Percentiles rank a stretch among this genome's conserved stretches.
Conservation (phyloP, 176 grass and related monocot genomes). For the Paspalum notatum region DNA sequence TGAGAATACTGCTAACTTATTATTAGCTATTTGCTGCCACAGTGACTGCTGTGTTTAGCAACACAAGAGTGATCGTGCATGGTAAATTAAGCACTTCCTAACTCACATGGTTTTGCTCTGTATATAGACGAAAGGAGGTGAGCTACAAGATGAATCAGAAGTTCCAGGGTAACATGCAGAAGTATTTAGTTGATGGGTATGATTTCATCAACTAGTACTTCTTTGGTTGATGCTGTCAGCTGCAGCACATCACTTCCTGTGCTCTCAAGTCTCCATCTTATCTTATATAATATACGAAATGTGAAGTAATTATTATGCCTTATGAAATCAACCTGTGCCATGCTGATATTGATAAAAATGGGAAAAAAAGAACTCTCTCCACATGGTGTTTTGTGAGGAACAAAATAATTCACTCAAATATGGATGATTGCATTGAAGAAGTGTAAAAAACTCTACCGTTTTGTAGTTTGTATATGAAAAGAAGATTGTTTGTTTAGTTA, state of each 20-base stretch:
- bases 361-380: not conserved
- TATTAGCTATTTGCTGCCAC: not conserved
- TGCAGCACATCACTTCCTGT: not conserved
- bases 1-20: not conserved
- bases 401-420: slow-evolving; percentile 22
- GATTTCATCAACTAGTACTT: slow-evolving; percentile 3
- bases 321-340: not conserved
- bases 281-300: not conserved
- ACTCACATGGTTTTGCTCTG: slow-evolving; percentile 21
- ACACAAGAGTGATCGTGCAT: not conserved
- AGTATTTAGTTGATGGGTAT: slow-evolving; percentile 82
- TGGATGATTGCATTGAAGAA: not conserved
- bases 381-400: not conserved
- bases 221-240: not conserved
- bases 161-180: slow-evolving; percentile 91
- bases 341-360: not conserved
- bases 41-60: not conserved
- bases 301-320: not conserved
- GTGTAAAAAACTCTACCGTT: not conserved
- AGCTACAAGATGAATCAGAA: slow-evolving; percentile 89
- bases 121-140: slow-evolving; percentile 69
- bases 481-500: not conserved
- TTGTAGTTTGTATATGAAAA: slow-evolving; percentile 21
- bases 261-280: not conserved
- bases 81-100: slow-evolving; percentile 9